A percentile compares a stretch with the other conserved stretches of the same genome.
phyloP scores from a whole-genome alignment of 768 basidiomycete genomes.

The Panellus pusillus region DNA sequence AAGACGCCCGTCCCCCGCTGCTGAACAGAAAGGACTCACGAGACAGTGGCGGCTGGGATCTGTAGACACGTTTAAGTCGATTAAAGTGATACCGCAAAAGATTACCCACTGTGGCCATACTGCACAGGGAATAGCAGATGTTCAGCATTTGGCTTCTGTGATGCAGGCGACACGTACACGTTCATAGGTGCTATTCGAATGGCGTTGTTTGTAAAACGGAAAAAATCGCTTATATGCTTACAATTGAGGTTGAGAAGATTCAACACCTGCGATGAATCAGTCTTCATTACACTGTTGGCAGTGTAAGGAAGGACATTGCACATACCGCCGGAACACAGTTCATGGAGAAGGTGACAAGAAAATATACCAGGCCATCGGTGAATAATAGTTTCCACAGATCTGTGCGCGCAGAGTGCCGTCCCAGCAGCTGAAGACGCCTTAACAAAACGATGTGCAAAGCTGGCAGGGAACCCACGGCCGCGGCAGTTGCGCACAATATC shows the following conservation, averaged over 20 bases:
- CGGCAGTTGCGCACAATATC: constrained; percentile 55
- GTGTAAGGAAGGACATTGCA: constrained; percentile 1
- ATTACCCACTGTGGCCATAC: constrained; percentile 52
- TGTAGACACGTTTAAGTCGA: constrained; percentile 19
- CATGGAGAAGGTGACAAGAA: constrained; percentile 61
- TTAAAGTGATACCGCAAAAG: background rate
- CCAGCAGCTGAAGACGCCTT: constrained; percentile 23
- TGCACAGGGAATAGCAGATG: constrained; percentile 23
- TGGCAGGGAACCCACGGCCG: constrained; percentile 38
- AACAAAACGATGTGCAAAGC: background rate
- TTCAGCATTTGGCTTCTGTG: background rate
- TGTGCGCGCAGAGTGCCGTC: constrained; percentile 52
- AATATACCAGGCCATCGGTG: constrained; percentile 69
- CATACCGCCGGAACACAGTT: constrained; percentile 70
- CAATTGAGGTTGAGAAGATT: constrained; percentile 61
- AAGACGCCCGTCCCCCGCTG: constrained; percentile 11
- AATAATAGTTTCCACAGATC: constrained; percentile 71
- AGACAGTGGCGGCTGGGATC: constrained; percentile 68
- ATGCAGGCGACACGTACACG: constrained; percentile 41
- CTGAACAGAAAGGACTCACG: constrained; percentile 34
- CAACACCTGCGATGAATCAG: constrained; percentile 41
- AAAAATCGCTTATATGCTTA: constrained; percentile 28
- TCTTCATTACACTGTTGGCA: background rate
- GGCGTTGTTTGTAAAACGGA: background rate
- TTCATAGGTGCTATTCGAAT: constrained; percentile 53